These are phyloP conservation scores for Stenocarpella maydis DNA, from an alignment of 2,329 filamentous ascomycete species.

Conservation along the genomic window DNA sequence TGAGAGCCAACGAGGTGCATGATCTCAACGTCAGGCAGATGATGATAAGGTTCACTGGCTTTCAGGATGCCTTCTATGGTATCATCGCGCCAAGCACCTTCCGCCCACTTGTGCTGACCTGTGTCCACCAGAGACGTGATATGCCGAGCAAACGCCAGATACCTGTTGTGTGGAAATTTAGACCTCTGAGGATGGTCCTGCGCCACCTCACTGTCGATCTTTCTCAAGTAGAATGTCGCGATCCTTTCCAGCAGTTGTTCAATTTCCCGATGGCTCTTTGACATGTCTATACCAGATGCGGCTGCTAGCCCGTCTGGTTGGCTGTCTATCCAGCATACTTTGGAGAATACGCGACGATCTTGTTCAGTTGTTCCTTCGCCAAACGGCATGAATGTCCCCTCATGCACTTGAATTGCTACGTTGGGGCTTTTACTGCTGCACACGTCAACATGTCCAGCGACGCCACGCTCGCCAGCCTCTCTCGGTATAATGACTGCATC, in stretches of 20 bases:
- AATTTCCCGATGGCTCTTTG: not conserved
- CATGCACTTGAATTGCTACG: conserved; percentile 12
- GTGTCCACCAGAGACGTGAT: not conserved
- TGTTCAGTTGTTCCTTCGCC: not conserved
- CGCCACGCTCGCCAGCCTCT: not conserved
- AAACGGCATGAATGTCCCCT: not conserved
- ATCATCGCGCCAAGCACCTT: conserved; percentile 24
- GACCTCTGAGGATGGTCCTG: conserved; percentile 13
- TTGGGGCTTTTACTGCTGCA: conserved; percentile 6
- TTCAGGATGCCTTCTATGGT: not conserved
- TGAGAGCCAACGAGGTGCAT: conserved; percentile 36
- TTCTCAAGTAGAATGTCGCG: conserved; percentile 34
- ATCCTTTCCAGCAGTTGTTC: conserved; percentile 32
- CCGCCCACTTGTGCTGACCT: not conserved
- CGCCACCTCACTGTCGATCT: conserved; percentile 24
- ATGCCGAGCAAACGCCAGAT: conserved; percentile 35
- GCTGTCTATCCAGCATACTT: not conserved
- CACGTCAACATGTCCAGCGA: not conserved
- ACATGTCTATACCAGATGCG: not conserved
- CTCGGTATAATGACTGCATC: not conserved
- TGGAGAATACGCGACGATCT: not conserved
- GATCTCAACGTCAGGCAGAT: conserved; percentile 34
- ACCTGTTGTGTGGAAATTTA: conserved; percentile 19
- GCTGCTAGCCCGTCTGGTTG: not conserved
- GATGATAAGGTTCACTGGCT: conserved; percentile 21